Evolutionary conservation across 2,329 filamentous ascomycete species (phyloP).

Genomic region (Nothophaeocryptopus gaeumannii): DNA sequence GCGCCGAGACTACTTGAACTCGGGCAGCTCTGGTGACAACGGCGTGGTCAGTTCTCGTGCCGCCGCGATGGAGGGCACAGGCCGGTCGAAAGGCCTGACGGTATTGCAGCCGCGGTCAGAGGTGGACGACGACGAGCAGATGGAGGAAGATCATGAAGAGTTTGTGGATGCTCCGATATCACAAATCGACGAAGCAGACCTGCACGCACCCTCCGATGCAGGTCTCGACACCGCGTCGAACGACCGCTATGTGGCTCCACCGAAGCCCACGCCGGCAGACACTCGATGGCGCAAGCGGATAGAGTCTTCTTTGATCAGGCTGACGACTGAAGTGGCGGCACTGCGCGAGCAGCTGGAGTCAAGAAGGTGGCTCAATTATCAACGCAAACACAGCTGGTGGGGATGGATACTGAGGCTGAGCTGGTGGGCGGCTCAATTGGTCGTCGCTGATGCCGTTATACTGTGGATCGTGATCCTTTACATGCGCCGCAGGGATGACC

Average conservation of each 20-base stretch:
- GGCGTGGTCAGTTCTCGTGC: constrained; percentile 27
- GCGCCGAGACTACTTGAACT: constrained; percentile 35
- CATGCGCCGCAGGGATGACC: constrained; percentile 69
- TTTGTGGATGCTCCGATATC: constrained; percentile 51
- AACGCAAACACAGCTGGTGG: constrained; percentile 61
- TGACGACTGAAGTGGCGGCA: constrained; percentile 90
- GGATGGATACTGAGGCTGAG: constrained; percentile 70
- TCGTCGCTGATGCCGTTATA: constrained; percentile 68
- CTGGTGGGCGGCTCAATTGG: constrained; percentile 69
- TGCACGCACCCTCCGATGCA: constrained; percentile 21
- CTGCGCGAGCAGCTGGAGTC: constrained; percentile 84
- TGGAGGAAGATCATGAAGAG: constrained; percentile 43
- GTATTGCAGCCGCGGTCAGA: constrained; percentile 84
- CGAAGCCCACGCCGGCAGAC: constrained; percentile 33
- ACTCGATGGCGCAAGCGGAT: constrained; percentile 75
- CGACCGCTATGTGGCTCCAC: constrained; percentile 14
- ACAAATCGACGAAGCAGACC: constrained; percentile 40
- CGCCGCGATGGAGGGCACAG: constrained; percentile 27
- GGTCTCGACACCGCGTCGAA: constrained; percentile 11
- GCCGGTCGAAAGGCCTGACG: constrained; percentile 36
- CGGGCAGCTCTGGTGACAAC: constrained; percentile 26
- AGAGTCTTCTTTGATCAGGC: constrained; percentile 79
- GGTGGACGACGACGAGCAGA: constrained; percentile 42
- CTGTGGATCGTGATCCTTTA: constrained; percentile 66
- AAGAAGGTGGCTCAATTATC: constrained; percentile 67